Evolutionary conservation across 768 basidiomycete species (phyloP).

Genomic region (Gyrodon lividus): DNA sequence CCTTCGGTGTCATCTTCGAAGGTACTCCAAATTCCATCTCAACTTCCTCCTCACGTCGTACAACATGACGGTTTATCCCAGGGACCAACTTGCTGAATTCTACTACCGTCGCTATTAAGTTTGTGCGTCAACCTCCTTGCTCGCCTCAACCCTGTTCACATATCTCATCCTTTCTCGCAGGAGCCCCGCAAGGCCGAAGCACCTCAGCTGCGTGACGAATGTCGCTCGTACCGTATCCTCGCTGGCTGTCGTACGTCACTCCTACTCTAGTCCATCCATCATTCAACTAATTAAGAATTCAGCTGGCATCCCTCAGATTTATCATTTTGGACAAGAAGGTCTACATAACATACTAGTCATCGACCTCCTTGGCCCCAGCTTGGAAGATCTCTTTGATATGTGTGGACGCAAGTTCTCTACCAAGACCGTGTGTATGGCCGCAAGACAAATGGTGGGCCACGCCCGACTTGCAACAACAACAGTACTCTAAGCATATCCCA

Average conservation of each 20-base stretch:
- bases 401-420: conserved; percentile 96
- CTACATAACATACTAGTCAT: conserved; percentile 99
- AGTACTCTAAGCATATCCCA: conserved; percentile 5
- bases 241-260: conserved; percentile 79
- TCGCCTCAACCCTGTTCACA: not conserved
- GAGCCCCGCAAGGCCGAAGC: conserved; percentile 94
- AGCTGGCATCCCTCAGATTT: conserved; percentile 99
- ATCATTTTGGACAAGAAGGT: conserved; percentile 99
- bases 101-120: conserved; percentile 99
- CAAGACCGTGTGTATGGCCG: conserved; percentile 99
- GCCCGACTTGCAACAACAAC: not conserved
- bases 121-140: conserved; percentile 60
- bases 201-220: conserved; percentile 97
- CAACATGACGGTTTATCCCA: conserved; percentile 31
- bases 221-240: conserved; percentile 92
- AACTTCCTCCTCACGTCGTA: not conserved
- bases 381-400: conserved; percentile 99
- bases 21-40: conserved; percentile 41
- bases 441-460: conserved; percentile 84
- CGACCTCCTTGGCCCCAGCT: conserved; percentile 92
- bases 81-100: conserved; percentile 98
- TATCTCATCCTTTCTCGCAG: conserved; percentile 38
- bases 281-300: conserved; percentile 23
- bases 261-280: conserved; percentile 2
- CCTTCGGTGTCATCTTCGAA: conserved; percentile 95